phyloP scores from a whole-genome alignment of 345 rosid genomes.

The Gossypium thurberi region DNA sequence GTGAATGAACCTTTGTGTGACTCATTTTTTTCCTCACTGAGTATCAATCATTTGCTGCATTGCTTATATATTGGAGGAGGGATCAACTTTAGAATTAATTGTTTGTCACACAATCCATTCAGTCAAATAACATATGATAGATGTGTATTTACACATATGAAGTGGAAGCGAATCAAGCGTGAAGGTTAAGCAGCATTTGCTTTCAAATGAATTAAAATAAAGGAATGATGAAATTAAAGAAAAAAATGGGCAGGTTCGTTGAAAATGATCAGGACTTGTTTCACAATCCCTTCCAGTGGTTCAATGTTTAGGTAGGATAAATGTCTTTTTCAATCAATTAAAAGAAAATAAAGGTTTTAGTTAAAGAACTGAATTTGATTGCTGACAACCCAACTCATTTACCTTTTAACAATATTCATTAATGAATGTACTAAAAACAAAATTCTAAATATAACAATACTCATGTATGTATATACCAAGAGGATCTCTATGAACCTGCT shows the following conservation, averaged over 20 bases:
- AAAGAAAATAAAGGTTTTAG: not conserved
- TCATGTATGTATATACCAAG: too few species aligned
- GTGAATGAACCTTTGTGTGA: conserved; percentile 40
- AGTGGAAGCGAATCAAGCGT: conserved; percentile 1
- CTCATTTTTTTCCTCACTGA: conserved; percentile 13
- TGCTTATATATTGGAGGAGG: not conserved
- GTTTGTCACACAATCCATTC: conserved; percentile 24
- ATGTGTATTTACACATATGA: not conserved
- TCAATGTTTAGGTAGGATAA: not conserved
- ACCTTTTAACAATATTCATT: not conserved
- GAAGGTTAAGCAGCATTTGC: conserved; percentile 5
- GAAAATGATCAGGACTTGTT: not conserved
- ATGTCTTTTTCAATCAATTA: not conserved
- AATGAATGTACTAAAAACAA: too few species aligned
- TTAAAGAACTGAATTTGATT: not conserved
- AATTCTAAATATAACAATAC: too few species aligned
- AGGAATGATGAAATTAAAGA: conserved; percentile 3
- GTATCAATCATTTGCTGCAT: not conserved
- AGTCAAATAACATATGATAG: conserved; percentile 20
- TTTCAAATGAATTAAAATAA: conserved; percentile 9
- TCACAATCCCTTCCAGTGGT: not conserved
- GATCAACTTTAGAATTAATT: not conserved
- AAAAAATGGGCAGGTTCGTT: not conserved
- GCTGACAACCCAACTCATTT: not conserved
- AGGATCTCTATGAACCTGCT: not conserved